A percentile compares a stretch with the other conserved stretches of the same genome.
These are phyloP conservation scores for Phytophthora macrochlamydospora DNA, from an alignment of 352 stramenopile species.

Conservation along the genomic window DNA sequence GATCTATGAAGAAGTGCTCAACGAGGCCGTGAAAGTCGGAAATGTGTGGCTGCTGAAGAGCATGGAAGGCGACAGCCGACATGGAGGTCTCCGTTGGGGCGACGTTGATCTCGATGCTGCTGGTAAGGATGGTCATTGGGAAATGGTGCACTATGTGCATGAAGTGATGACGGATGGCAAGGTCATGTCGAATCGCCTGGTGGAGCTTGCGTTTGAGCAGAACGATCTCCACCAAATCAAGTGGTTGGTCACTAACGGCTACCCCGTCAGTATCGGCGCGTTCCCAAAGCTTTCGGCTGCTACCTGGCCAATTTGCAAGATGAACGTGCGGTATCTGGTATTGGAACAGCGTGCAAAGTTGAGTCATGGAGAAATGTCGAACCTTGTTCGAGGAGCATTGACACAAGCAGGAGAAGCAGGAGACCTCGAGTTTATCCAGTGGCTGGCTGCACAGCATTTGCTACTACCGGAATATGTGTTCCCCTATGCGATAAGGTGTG, in stretches of 20 bases:
- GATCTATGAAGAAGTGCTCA: neutral
- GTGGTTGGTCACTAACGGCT: neutral
- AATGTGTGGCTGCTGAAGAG: constrained; percentile 2
- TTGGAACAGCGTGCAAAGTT: neutral
- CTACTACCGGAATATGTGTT: neutral
- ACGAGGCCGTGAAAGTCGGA: neutral
- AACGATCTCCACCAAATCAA: constrained; percentile 1
- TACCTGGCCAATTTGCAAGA: neutral
- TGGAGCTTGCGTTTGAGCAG: neutral
- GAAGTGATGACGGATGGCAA: neutral
- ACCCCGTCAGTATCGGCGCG: too few species aligned
- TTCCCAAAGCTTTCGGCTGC: neutral
- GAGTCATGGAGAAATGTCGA: neutral
- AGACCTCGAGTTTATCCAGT: constrained; percentile 1
- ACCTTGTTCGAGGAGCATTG: neutral
- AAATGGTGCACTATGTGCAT: neutral
- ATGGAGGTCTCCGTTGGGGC: neutral
- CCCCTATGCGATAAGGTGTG: neutral
- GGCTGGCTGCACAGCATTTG: neutral
- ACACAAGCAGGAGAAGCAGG: neutral
- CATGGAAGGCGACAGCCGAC: neutral
- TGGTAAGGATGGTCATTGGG: constrained; percentile 1
- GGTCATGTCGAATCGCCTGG: neutral
- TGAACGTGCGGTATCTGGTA: neutral
- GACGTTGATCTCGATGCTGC: too few species aligned